A percentile compares a stretch with the other conserved stretches of the same genome.
phyloP scores from a whole-genome alignment of 495 filamentous ascomycete genomes.

The Entonaema liquescens region DNA sequence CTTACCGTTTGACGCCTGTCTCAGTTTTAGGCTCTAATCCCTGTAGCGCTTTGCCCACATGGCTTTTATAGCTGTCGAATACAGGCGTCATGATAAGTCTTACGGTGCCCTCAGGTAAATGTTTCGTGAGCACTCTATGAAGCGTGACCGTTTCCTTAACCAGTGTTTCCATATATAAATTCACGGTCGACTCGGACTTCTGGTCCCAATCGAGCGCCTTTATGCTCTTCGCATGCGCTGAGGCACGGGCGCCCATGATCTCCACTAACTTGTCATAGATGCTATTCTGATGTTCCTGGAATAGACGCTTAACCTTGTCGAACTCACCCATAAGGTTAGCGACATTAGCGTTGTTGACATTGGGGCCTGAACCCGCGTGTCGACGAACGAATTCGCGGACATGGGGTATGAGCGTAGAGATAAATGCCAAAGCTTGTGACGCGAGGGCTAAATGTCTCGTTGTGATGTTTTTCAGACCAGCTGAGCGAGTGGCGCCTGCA shows the following conservation, averaged over 20 bases:
- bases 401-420: constrained; percentile 87
- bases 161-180: constrained; percentile 89
- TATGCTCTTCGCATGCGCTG: constrained; percentile 76
- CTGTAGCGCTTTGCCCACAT: constrained; percentile 78
- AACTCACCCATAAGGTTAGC: constrained; percentile 80
- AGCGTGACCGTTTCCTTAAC: constrained; percentile 88
- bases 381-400: constrained; percentile 89
- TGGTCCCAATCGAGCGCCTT: constrained; percentile 79
- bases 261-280: constrained; percentile 97
- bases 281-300: constrained; percentile 90
- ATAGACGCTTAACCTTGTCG: constrained; percentile 87
- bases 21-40: constrained; percentile 72
- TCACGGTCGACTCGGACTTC: constrained; percentile 52
- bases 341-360: constrained; percentile 56
- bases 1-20: constrained; percentile 76
- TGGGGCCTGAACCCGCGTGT: constrained; percentile 68
- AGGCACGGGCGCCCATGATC: constrained; percentile 87
- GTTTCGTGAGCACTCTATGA: constrained; percentile 85
- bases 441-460: constrained; percentile 95
- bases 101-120: constrained; percentile 81
- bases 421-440: constrained; percentile 87
- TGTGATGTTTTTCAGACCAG: constrained; percentile 94
- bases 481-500: constrained; percentile 89
- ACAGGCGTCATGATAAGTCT: constrained; percentile 90
- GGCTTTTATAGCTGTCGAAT: constrained; percentile 84